A percentile compares a stretch with the other conserved stretches of the same genome.
These are phyloP conservation scores for Monosporascus sp. DNA, from an alignment of 2,329 filamentous ascomycete species.

Conservation along the genomic window DNA sequence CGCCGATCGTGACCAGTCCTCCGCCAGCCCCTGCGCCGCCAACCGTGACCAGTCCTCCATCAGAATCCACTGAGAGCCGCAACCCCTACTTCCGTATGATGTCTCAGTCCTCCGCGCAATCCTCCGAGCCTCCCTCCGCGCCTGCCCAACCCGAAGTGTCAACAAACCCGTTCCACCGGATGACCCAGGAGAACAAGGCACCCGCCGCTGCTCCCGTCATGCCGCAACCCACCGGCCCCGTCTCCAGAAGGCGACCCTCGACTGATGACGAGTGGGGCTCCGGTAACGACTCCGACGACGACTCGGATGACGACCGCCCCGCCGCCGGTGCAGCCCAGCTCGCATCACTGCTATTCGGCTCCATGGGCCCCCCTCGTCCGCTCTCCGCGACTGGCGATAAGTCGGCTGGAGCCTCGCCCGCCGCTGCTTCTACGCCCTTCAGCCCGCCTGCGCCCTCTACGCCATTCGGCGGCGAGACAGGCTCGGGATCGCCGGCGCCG, in stretches of 20 bases:
- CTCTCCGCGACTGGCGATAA: slow-evolving; percentile 77
- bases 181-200: slow-evolving; percentile 59
- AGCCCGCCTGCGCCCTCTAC: slow-evolving; percentile 24
- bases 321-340: slow-evolving; percentile 85
- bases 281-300: slow-evolving; percentile 66
- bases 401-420: slow-evolving; percentile 36
- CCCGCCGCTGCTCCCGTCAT: slow-evolving; percentile 32
- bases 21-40: slow-evolving; percentile 43
- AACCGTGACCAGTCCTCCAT: slow-evolving; percentile 48
- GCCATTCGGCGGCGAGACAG: slow-evolving; percentile 24
- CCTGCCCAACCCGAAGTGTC: slow-evolving; percentile 53
- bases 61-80: slow-evolving; percentile 68
- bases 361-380: slow-evolving; percentile 89
- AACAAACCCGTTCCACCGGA: slow-evolving; percentile 95
- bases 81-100: slow-evolving; percentile 95
- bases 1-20: slow-evolving; percentile 37
- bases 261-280: slow-evolving; percentile 79
- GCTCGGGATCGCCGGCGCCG: slow-evolving; percentile 23
- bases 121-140: slow-evolving; percentile 41
- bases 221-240: slow-evolving; percentile 42
- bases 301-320: slow-evolving; percentile 71
- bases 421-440: slow-evolving; percentile 29
- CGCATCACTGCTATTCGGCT: slow-evolving; percentile 91
- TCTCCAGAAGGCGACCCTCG: slow-evolving; percentile 48
- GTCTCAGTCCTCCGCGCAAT: slow-evolving; percentile 49